Evolutionary conservation across 805 yeast species (phyloP), one percentile per base, ranked within the genome.

Genomic region (Candida coleopterorum): DNA sequence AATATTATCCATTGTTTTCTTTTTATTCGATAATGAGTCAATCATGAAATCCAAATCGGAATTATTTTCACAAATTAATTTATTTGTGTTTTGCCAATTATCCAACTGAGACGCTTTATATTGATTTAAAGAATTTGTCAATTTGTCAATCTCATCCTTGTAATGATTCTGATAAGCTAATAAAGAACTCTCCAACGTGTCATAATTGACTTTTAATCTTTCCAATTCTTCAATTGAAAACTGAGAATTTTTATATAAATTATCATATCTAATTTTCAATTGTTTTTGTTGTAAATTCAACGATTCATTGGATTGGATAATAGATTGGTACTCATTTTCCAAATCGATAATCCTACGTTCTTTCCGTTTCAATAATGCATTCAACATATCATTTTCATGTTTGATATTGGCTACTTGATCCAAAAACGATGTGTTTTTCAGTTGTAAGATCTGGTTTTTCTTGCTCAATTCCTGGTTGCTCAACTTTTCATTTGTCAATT

Each of bases 381-480:
- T 80, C 29, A 82, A 67, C 64, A 81, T 81, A 44, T 84, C 88
- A 47, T 81, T 81, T 49, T 86, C 90, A 54, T 83, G 89, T 55
- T 81, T 81, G 25, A 83, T 65, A 44, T 79, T 79, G 21, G 86
- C 77, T 42, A 80, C 57, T 55, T 79, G 84, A 47, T 80, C 86
- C 24, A 77, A 69, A 36, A 74, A 62, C 38, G 71, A 62, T 46
- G 74, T 79, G 47, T 79, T 63, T 57, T 75, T 68, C 49, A 68
- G 58, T 44, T 69, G 46, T 36, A 70, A 49, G 20, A 69, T 59
- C 35, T 74, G 68, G 47, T 69, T 62, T 42, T 79, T 74, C 55
- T 77, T 77, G 42, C 68, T 70, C 47, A 72, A 68, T 40, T 75
- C 82, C 20, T 61, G 58, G 37, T 60, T 62, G 29, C 66, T 63